Base-by-base conservation (phyloP, 768 basidiomycete species). In the Dacryopinax primogenitus region DNA sequence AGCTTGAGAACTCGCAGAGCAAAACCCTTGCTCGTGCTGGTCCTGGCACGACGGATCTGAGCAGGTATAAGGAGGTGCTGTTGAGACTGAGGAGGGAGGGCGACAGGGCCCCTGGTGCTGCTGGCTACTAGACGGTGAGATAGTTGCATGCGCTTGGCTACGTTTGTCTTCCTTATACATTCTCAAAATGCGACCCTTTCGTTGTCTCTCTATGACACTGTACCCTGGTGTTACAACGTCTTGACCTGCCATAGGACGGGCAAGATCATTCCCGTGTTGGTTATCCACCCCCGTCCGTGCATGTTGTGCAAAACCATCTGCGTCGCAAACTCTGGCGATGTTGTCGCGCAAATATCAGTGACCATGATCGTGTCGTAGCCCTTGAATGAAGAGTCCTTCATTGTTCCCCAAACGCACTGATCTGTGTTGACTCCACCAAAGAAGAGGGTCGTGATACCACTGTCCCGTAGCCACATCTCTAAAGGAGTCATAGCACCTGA, bases 1-100 rank as follows among this genome's bases (percentile, higher is more conserved):
- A 94, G 69, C 81, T 99, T 36, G 85, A 95, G 74, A 97, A 98
- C 74, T 96, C 93, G 64, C 92, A 98, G 76, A 93, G 90, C 80
- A 99, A 98, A 80, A 97, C 93, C 2, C 80, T 92, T 70, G 86
- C 93, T 18, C 84, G 92, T 47, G 83, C 88, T 33, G 91, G 91
- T 15, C 78, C 90, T 12, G 88, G 88, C 4, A 92, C 93, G 36
- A 92, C 90, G 1, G 95, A 99, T 72, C 79, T 98, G 36, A 77
- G 85, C 45, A 81, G 95, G 66, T 90, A 90, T 81, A 63, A 63
- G 21, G 95, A 99, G 73, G 88, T 98, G 47, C 77, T 99, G 64
- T 76, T 99, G 71, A 81, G 90, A 67, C 76, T 99, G 72, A 88
- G 85, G 78, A 80, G 96, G 68, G 92, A 98, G 76, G 94, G 94